Evolutionary conservation across 2,329 filamentous ascomycete genomes (phyloP).

Genomic region (Pseudogymnoascus sp.): DNA sequence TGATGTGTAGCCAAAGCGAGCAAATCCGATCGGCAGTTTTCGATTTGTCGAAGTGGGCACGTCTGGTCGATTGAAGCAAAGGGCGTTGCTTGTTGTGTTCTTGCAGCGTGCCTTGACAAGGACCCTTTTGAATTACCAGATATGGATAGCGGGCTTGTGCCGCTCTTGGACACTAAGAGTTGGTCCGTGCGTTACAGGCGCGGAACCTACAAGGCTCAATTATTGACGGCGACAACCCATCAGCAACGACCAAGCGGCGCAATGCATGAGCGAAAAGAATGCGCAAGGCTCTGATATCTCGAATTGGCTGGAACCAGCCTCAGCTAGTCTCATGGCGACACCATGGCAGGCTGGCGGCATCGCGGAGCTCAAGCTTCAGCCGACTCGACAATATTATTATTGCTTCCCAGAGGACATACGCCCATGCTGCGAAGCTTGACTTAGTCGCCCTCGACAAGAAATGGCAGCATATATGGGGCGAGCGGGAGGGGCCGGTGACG

Average conservation of each 20-base stretch:
- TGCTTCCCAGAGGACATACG: constrained; percentile 3
- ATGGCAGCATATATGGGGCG: constrained; percentile 23
- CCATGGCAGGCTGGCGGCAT: neutral
- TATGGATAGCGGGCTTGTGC: constrained; percentile 6
- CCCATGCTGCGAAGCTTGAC: constrained; percentile 16
- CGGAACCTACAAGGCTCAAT: constrained; percentile 6
- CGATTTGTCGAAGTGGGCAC: neutral
- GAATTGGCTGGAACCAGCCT: neutral
- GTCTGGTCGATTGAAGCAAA: neutral
- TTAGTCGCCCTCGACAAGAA: constrained; percentile 22
- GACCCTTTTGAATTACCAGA: constrained; percentile 6
- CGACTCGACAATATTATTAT: neutral
- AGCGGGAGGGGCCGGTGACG: neutral
- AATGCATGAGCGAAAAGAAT: constrained; percentile 8
- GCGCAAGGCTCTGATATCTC: constrained; percentile 6
- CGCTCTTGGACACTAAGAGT: neutral
- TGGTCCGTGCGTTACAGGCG: neutral
- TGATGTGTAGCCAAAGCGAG: neutral
- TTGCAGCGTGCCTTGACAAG: neutral
- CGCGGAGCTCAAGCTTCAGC: neutral
- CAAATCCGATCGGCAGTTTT: neutral
- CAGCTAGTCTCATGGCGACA: neutral
- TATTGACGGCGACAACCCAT: neutral
- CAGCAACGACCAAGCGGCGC: neutral
- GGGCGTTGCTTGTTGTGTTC: neutral